Evolutionary conservation across 768 basidiomycete genomes (phyloP).

Genomic region (Sistotremastrum niveocremeum): DNA sequence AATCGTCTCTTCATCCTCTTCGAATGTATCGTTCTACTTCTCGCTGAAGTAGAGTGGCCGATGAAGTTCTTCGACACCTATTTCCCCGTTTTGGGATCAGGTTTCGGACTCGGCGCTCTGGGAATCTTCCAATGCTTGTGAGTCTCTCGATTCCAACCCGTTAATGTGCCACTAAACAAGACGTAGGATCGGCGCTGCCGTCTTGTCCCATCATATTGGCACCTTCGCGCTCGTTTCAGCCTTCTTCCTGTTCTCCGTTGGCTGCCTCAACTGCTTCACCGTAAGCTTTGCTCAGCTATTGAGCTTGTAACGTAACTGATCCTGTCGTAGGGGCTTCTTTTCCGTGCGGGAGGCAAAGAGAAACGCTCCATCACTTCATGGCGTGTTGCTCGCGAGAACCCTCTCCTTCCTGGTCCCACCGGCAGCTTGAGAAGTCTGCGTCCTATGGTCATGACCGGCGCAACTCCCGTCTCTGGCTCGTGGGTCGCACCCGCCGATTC

Average conservation of each 20-base stretch:
- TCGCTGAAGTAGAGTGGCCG: conserved; percentile 80
- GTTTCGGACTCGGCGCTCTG: conserved; percentile 76
- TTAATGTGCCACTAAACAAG: no score
- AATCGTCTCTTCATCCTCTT: conserved; percentile 80
- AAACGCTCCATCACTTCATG: conserved; percentile 54
- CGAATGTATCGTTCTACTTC: conserved; percentile 65
- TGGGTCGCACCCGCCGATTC: no score
- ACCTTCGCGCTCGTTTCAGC: conserved; percentile 82
- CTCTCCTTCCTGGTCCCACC: conserved; percentile 10
- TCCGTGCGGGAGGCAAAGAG: conserved; percentile 45
- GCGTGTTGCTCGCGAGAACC: conserved; percentile 22
- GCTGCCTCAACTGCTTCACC: conserved; percentile 72
- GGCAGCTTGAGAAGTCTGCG: background rate
- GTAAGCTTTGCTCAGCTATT: conserved; percentile 7
- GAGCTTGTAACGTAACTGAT: background rate
- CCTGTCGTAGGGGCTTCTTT: conserved; percentile 40
- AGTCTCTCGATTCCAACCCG: conserved; percentile 14
- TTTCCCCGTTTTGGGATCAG: conserved; percentile 75
- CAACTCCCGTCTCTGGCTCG: no score
- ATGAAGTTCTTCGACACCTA: conserved; percentile 64
- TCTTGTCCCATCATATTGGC: conserved; percentile 54
- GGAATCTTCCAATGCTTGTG: conserved; percentile 81
- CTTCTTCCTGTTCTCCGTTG: conserved; percentile 84
- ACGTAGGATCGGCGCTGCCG: conserved; percentile 38
- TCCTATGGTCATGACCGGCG: no score